Conservation (phyloP, 176 grass and related monocot species). For the Phoenix dactylifera region DNA sequence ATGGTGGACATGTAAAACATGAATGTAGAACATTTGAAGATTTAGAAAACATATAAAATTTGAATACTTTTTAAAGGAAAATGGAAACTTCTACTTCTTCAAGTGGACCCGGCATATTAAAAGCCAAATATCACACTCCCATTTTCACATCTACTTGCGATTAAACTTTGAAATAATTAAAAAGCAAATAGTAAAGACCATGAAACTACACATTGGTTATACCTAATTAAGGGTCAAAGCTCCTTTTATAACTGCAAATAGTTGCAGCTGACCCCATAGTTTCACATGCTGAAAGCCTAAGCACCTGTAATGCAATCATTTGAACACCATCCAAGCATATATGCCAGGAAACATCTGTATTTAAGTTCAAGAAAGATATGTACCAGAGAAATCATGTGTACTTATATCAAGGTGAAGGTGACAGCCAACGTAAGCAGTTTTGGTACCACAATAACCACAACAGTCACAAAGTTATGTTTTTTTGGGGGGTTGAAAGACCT, state of each 20-base stretch:
- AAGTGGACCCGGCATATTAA: too few relatives aligned
- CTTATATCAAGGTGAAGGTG: conserved; percentile 63
- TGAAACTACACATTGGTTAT: conserved; percentile 4
- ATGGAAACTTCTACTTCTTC: too few relatives aligned
- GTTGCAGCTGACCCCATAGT: conserved; percentile 96
- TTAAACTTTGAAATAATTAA: not conserved
- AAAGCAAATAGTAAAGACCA: conserved; percentile 6
- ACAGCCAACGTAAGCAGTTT: conserved; percentile 89
- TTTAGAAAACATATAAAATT: not conserved
- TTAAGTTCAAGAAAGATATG: conserved; percentile 7
- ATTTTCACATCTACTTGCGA: too few relatives aligned
- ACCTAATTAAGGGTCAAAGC: conserved; percentile 88
- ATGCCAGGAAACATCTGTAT: conserved; percentile 8
- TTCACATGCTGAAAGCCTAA: conserved; percentile 91
- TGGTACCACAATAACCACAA: conserved; percentile 77
- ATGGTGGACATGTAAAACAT: conserved; percentile 69
- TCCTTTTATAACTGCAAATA: conserved; percentile 96
- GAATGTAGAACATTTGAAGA: not conserved
- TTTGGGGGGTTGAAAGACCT: too few relatives aligned
- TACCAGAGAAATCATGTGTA: conserved; percentile 13
- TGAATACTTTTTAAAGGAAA: too few relatives aligned
- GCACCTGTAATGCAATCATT: conserved; percentile 35
- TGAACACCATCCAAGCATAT: not conserved
- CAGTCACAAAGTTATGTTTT: conserved; percentile 47
- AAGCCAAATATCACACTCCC: too few relatives aligned